These are phyloP conservation scores for Dipteronia dyeriana DNA, from an alignment of 345 rosid species.

Conservation along the genomic window DNA sequence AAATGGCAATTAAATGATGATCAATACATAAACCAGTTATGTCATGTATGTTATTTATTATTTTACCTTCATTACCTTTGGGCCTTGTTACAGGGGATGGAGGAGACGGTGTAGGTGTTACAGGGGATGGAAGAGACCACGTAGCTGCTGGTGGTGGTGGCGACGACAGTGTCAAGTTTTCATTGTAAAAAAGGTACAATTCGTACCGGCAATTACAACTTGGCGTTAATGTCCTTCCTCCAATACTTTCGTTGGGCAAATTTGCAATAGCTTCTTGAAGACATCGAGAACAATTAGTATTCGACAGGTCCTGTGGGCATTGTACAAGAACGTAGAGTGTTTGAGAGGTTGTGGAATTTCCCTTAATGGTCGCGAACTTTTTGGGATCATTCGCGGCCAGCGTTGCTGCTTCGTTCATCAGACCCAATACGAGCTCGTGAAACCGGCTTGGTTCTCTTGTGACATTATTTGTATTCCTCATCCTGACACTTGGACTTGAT, in stretches of 20 bases:
- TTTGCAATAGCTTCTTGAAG: not conserved
- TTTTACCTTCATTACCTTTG: not conserved
- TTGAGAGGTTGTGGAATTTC: not conserved
- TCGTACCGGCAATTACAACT: constrained; percentile 32
- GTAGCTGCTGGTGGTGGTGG: too few species aligned
- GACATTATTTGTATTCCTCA: too few species aligned
- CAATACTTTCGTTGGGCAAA: not conserved
- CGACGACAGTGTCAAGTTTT: not conserved
- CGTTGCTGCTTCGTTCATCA: not conserved
- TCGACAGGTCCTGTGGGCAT: constrained; percentile 39
- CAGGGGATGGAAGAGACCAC: too few species aligned
- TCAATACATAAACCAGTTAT: too few species aligned
- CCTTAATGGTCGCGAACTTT: constrained; percentile 18
- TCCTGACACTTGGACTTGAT: not conserved
- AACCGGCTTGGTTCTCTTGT: not conserved
- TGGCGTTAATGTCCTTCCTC: constrained; percentile 21
- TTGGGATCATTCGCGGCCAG: not conserved
- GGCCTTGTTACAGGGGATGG: not conserved
- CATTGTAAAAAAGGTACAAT: constrained; percentile 23
- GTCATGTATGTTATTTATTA: not conserved
- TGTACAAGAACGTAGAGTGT: constrained; percentile 23
- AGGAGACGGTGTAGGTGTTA: too few species aligned
- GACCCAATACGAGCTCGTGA: not conserved
- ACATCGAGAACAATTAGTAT: constrained; percentile 17
- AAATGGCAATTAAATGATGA: too few species aligned